Conservation (phyloP, 305 asterid species). For the Fraxinus dipetala region DNA sequence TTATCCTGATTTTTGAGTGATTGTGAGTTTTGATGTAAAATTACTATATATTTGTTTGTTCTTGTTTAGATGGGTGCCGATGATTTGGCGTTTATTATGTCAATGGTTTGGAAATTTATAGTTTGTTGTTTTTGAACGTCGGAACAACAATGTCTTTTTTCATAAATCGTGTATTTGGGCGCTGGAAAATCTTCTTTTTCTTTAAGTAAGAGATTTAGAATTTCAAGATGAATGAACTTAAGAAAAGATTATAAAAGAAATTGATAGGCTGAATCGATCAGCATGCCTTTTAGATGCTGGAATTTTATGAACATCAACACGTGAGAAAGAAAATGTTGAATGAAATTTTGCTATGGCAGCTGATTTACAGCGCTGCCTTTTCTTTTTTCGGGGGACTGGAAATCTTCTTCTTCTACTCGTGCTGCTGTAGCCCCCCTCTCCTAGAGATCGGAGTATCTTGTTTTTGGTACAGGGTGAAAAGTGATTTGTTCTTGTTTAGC, state of each 20-base stretch:
- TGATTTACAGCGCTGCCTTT: neutral
- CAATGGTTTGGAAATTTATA: conserved; percentile 17
- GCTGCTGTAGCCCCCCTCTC: neutral
- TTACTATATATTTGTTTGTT: conserved; percentile 4
- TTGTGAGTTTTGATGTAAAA: conserved; percentile 9
- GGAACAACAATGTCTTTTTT: conserved; percentile 17
- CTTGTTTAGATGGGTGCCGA: conserved; percentile 21
- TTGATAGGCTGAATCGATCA: conserved; percentile 14
- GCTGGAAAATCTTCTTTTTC: neutral
- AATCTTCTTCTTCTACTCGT: neutral
- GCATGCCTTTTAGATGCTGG: neutral
- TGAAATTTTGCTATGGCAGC: neutral
- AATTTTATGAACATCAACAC: neutral
- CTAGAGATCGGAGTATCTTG: neutral
- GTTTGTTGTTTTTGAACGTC: conserved; percentile 19
- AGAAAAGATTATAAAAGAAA: neutral
- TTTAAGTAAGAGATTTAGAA: conserved; percentile 14
- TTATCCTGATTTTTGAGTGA: neutral
- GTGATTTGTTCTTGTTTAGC: neutral
- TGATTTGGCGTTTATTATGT: conserved; percentile 23
- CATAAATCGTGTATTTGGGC: conserved; percentile 8
- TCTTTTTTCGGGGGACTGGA: neutral
- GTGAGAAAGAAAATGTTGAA: conserved; percentile 1
- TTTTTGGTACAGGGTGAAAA: neutral
- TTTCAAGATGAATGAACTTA: conserved; percentile 18